These are phyloP conservation scores for Asclepias syriaca DNA, from an alignment of 257 asterid species.

Conservation along the genomic window DNA sequence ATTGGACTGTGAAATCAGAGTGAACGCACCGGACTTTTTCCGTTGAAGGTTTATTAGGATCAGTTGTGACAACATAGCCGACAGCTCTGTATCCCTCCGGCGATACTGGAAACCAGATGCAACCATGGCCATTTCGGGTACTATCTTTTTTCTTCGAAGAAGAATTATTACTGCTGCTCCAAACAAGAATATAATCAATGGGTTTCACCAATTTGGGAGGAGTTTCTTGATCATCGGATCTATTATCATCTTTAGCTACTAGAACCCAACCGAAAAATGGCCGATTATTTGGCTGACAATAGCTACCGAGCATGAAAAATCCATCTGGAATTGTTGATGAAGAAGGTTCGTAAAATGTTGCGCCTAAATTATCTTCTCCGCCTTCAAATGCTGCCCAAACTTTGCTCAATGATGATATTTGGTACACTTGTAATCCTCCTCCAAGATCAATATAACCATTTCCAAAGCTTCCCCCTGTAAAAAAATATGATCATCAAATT, in stretches of 20 bases:
- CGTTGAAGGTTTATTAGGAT: slow-evolving; percentile 52
- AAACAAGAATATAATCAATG: slow-evolving; percentile 50
- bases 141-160: background rate
- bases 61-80: slow-evolving; percentile 59
- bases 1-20: slow-evolving; percentile 7
- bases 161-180: slow-evolving; percentile 25
- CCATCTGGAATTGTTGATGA: slow-evolving; percentile 21
- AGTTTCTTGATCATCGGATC: slow-evolving; percentile 19
- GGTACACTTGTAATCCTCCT: slow-evolving; percentile 33
- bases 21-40: slow-evolving; percentile 46
- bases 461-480: slow-evolving; percentile 25
- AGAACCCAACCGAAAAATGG: slow-evolving; percentile 57
- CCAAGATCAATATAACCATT: slow-evolving; percentile 27
- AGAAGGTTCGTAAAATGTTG: slow-evolving; percentile 32
- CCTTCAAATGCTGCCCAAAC: slow-evolving; percentile 29
- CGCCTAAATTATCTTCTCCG: slow-evolving; percentile 28
- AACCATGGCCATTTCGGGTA: slow-evolving; percentile 25
- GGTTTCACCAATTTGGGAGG: slow-evolving; percentile 39
- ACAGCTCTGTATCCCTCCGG: slow-evolving; percentile 64
- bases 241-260: slow-evolving; percentile 49
- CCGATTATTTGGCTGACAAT: slow-evolving; percentile 26
- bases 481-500: no score
- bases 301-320: slow-evolving; percentile 27
- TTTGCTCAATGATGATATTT: slow-evolving; percentile 25
- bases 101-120: slow-evolving; percentile 72